phyloP scores from a whole-genome alignment of 2,329 filamentous ascomycete species.

The Trichoderma breve region DNA sequence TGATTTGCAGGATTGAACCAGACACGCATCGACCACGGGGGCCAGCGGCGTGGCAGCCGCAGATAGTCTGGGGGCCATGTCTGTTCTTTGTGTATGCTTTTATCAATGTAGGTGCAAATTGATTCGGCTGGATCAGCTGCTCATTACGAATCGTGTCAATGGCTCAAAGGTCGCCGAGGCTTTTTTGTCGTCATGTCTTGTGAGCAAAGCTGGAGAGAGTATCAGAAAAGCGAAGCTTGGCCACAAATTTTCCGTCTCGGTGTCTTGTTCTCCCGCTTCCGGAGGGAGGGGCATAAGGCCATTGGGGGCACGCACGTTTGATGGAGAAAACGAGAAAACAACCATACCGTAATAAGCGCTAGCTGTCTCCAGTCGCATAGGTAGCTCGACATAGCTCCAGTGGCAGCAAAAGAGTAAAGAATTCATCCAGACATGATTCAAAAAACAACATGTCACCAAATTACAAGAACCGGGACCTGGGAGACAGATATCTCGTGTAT shows the following conservation, averaged over 20 bases:
- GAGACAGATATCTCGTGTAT: neutral
- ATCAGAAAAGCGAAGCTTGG: constrained; percentile 4
- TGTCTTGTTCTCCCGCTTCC: constrained; percentile 2
- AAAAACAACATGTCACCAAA: neutral
- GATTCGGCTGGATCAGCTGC: neutral
- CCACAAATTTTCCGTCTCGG: constrained; percentile 13
- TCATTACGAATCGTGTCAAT: constrained; percentile 13
- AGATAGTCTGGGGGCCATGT: constrained; percentile 36
- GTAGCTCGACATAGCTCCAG: neutral
- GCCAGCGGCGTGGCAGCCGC: constrained; percentile 32
- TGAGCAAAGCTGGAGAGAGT: neutral
- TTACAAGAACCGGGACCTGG: too few species aligned
- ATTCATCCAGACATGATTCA: neutral
- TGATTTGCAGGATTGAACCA: constrained; percentile 17
- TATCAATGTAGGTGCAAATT: neutral
- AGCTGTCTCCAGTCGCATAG: neutral
- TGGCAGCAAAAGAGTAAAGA: neutral
- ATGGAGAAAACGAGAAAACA: neutral
- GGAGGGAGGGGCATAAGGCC: neutral
- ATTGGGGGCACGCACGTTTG: neutral
- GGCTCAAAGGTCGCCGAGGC: neutral
- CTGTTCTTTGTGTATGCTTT: neutral
- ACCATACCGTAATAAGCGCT: neutral
- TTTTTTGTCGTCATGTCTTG: neutral
- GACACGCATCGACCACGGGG: constrained; percentile 31